phyloP scores from a whole-genome alignment of 208 protist genomes.

The Leishmania gerbilli region DNA sequence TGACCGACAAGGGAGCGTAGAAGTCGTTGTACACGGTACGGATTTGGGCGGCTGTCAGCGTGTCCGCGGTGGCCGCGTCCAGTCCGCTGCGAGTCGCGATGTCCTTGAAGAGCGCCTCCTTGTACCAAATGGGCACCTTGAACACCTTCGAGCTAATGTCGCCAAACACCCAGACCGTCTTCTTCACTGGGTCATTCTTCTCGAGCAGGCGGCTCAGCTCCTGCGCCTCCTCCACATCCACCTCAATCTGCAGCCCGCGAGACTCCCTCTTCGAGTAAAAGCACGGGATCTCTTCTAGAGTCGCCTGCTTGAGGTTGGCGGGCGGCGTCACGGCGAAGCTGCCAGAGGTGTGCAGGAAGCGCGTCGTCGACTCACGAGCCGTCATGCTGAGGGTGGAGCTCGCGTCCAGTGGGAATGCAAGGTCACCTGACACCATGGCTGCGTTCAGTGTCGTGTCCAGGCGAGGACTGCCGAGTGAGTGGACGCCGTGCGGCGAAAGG shows the following conservation, averaged over 20 bases:
- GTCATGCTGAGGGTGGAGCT: conserved; percentile 23
- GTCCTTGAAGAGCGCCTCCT: conserved; percentile 75
- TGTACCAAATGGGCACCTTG: conserved; percentile 80
- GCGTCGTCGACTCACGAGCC: conserved; percentile 34
- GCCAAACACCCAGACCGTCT: conserved; percentile 53
- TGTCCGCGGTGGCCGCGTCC: conserved; percentile 29
- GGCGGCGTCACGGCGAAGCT: conserved; percentile 57
- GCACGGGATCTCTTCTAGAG: conserved; percentile 65
- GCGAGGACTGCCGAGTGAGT: conserved; percentile 30
- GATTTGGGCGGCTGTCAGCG: conserved; percentile 58
- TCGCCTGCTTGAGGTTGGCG: conserved; percentile 58
- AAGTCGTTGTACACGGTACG: conserved; percentile 57
- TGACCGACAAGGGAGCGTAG: conserved; percentile 56
- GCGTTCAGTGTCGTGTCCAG: conserved; percentile 41
- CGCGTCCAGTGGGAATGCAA: conserved; percentile 33
- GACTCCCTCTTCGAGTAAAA: conserved; percentile 76
- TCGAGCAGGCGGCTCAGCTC: conserved; percentile 55
- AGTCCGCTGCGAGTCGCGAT: conserved; percentile 46
- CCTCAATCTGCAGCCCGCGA: conserved; percentile 40
- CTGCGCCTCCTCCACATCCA: conserved; percentile 39
- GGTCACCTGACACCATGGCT: conserved; percentile 44
- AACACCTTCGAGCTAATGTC: conserved; percentile 75
- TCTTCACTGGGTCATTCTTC: conserved; percentile 38
- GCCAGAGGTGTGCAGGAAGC: conserved; percentile 58
- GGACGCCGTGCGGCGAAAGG: conserved; percentile 34